Percentiles rank a stretch among this genome's conserved stretches.
Conservation (phyloP, 768 basidiomycete genomes). For the Filobasidium wieringae region DNA sequence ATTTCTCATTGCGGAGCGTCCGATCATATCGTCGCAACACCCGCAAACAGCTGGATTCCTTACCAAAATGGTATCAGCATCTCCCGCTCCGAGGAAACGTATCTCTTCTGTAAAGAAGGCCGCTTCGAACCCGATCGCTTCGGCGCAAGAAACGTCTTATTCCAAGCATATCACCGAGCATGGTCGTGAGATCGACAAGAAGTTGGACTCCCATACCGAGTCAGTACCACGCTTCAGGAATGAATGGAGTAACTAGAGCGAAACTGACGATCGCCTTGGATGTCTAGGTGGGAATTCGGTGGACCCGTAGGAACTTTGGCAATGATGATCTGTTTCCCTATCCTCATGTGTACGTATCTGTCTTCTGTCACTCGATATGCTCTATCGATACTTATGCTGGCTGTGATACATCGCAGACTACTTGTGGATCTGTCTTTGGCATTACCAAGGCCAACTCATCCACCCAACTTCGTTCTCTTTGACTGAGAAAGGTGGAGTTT, state of each 20-base stretch:
- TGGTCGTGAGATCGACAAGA: constrained; percentile 60
- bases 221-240: no score
- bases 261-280: not conserved
- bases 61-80: no score
- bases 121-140: no score
- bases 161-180: constrained; percentile 45
- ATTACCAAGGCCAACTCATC: constrained; percentile 76
- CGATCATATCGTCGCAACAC: no score
- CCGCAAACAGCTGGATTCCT: no score
- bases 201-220: constrained; percentile 59
- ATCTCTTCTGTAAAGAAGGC: no score
- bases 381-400: not conserved
- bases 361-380: not conserved
- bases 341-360: constrained; percentile 59
- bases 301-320: constrained; percentile 80
- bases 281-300: constrained; percentile 83
- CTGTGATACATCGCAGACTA: constrained; percentile 47
- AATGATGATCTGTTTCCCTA: constrained; percentile 89
- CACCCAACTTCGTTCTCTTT: constrained; percentile 52
- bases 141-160: no score
- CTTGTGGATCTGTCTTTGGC: constrained; percentile 93
- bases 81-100: no score
- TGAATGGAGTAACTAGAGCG: constrained; percentile 10
- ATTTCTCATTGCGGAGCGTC: no score
- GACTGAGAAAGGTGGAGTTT: constrained; percentile 44